Percentiles rank a stretch among this genome's conserved stretches.
phyloP scores from a whole-genome alignment of 108 stramenopile species.

The Poteriospumella lacustris region DNA sequence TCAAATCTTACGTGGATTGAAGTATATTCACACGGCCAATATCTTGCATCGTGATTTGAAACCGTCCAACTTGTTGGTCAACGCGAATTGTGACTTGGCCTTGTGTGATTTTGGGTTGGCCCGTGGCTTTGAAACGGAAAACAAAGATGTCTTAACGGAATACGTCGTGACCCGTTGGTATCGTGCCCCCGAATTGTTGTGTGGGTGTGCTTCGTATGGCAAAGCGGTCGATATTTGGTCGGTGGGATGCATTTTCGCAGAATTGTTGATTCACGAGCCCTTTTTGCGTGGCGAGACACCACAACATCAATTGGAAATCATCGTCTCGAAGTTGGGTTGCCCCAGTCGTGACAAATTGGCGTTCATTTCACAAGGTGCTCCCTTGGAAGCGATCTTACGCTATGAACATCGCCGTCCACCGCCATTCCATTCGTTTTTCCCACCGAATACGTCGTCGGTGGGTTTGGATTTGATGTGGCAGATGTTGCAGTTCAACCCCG shows the following conservation, averaged over 20 bases:
- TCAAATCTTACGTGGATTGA: constrained; percentile 59
- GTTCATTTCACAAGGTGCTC: neutral
- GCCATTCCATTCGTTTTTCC: neutral
- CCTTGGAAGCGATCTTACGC: neutral
- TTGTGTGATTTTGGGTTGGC: constrained; percentile 64
- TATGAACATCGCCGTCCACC: neutral
- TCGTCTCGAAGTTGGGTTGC: neutral
- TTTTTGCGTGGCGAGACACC: constrained; percentile 22
- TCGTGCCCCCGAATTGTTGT: constrained; percentile 83
- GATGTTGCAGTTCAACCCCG: constrained; percentile 56
- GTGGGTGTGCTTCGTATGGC: constrained; percentile 32
- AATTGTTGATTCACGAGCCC: constrained; percentile 18
- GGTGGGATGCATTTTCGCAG: constrained; percentile 27
- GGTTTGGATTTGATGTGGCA: constrained; percentile 17
- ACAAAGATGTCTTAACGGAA: constrained; percentile 52
- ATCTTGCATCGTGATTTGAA: constrained; percentile 52
- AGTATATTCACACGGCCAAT: constrained; percentile 59
- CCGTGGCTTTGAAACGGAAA: constrained; percentile 43
- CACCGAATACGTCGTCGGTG: neutral
- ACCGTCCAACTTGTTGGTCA: constrained; percentile 92
- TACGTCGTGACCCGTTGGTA: constrained; percentile 99
- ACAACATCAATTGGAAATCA: constrained; percentile 24
- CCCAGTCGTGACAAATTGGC: neutral
- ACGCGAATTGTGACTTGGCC: constrained; percentile 64
- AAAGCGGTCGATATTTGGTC: constrained; percentile 23